These are phyloP conservation scores for Globisporangium perplexum DNA, from an alignment of 352 stramenopile genomes.

Conservation along the genomic window DNA sequence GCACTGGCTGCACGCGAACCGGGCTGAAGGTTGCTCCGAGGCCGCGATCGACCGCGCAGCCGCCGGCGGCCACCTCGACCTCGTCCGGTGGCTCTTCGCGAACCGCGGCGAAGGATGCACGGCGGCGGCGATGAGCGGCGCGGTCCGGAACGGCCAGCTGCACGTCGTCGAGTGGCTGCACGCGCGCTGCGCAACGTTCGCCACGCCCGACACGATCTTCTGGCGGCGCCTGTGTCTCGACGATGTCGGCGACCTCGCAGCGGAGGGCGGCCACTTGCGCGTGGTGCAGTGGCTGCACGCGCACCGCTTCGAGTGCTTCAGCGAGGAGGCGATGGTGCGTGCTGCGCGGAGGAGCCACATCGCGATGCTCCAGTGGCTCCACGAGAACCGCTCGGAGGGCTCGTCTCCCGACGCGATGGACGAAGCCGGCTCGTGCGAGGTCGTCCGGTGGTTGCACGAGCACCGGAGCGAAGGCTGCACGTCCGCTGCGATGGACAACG, in stretches of 20 bases:
- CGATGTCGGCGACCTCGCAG: not conserved
- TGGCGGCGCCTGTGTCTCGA: not conserved
- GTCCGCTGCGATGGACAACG: slow-evolving; percentile 5
- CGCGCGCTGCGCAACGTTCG: not conserved
- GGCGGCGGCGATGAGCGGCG: not conserved
- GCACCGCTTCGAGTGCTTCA: not conserved
- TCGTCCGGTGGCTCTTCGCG: not conserved
- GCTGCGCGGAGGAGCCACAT: not conserved
- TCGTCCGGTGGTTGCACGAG: slow-evolving; percentile 11
- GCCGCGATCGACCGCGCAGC: not conserved
- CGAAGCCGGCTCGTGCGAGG: not conserved
- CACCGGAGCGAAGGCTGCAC: slow-evolving; percentile 14
- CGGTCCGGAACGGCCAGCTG: not conserved
- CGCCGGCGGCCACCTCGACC: not conserved
- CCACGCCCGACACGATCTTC: not conserved
- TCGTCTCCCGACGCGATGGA: slow-evolving; percentile 2
- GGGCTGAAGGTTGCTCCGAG: not conserved
- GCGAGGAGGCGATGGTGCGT: slow-evolving; percentile 1
- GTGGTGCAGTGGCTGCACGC: not conserved
- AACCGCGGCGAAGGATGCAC: not conserved
- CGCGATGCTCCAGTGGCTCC: slow-evolving; percentile 4
- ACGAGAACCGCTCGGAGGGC: slow-evolving; percentile 5
- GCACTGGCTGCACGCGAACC: not conserved
- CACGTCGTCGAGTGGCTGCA: slow-evolving; percentile 4
- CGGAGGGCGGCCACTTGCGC: not conserved